Evolutionary conservation across 345 rosid genomes (phyloP).

Genomic region (Salix dunnii): DNA sequence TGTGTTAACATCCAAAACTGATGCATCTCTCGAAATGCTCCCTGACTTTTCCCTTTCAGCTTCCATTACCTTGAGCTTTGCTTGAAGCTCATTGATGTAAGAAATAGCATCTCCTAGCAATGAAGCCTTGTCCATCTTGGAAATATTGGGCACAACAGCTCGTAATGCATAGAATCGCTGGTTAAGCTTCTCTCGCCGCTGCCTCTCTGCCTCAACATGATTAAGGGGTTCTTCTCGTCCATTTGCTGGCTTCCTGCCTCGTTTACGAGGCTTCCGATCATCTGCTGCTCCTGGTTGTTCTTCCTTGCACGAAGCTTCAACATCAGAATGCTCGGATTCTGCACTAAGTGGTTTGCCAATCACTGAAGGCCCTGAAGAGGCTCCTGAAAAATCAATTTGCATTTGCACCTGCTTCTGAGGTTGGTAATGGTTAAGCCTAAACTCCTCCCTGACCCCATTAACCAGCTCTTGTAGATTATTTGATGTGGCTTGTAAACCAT

Average conservation of each 20-base stretch:
- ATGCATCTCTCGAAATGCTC: conserved; percentile 41
- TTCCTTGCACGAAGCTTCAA: conserved; percentile 67
- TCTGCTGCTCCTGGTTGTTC: conserved; percentile 41
- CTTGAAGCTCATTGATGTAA: conserved; percentile 92
- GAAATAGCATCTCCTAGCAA: conserved; percentile 89
- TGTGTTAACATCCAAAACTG: conserved; percentile 24
- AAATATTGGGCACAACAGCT: conserved; percentile 96
- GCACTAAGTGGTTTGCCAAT: conserved; percentile 37
- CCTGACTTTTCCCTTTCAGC: conserved; percentile 54
- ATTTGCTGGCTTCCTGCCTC: conserved; percentile 96
- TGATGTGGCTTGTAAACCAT: conserved; percentile 36
- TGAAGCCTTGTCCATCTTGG: conserved; percentile 99
- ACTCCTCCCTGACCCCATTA: conserved; percentile 48
- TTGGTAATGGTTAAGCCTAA: conserved; percentile 40
- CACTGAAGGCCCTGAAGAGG: conserved; percentile 56
- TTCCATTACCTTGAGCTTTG: conserved; percentile 72
- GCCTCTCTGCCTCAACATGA: conserved; percentile 98
- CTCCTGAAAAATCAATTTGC: conserved; percentile 71
- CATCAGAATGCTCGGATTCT: conserved; percentile 70
- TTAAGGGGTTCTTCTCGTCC: conserved; percentile 97
- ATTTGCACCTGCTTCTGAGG: conserved; percentile 55
- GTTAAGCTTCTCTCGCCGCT: conserved; percentile 89
- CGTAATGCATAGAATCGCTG: conserved; percentile 89
- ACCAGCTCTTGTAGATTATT: conserved; percentile 45
- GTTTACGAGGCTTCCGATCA: conserved; percentile 76